These are phyloP conservation scores for Blastobotrys arbuscula DNA, from an alignment of 1,139 yeast genomes.

Conservation along the genomic window DNA sequence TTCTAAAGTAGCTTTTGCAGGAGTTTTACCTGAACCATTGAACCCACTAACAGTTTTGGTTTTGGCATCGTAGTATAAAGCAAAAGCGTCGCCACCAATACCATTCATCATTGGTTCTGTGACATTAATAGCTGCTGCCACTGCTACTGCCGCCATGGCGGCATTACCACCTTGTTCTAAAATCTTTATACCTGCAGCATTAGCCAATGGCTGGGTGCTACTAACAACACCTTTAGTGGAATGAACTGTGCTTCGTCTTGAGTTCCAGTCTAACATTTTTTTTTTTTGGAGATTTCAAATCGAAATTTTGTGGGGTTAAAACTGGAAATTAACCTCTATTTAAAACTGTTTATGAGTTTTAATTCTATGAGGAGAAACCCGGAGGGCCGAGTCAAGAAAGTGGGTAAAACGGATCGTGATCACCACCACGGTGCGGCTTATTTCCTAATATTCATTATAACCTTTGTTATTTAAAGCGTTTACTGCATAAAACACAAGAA, in stretches of 20 bases:
- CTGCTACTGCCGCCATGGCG: slow-evolving; percentile 73
- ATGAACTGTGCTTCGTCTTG: slow-evolving; percentile 73
- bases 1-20: slow-evolving; percentile 47
- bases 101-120: slow-evolving; percentile 78
- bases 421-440: too few species aligned
- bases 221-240: slow-evolving; percentile 71
- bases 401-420: too few species aligned
- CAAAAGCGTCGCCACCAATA: slow-evolving; percentile 79
- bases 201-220: slow-evolving; percentile 72
- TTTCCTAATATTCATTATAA: too few species aligned
- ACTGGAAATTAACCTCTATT: too few species aligned
- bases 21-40: slow-evolving; percentile 75
- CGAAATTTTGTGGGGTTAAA: too few species aligned
- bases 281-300: too few species aligned
- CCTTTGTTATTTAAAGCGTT: too few species aligned
- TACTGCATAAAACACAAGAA: too few species aligned
- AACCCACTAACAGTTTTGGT: slow-evolving; percentile 54
- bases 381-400: too few species aligned
- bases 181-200: slow-evolving; percentile 65
- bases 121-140: slow-evolving; percentile 67
- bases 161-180: slow-evolving; percentile 73
- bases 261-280: slow-evolving; percentile 24
- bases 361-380: too few species aligned
- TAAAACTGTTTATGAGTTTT: too few species aligned
- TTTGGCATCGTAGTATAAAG: slow-evolving; percentile 50